Evolutionary conservation across 1,139 yeast genomes (phyloP).

Genomic region (Wickerhamiella pararugosa): DNA sequence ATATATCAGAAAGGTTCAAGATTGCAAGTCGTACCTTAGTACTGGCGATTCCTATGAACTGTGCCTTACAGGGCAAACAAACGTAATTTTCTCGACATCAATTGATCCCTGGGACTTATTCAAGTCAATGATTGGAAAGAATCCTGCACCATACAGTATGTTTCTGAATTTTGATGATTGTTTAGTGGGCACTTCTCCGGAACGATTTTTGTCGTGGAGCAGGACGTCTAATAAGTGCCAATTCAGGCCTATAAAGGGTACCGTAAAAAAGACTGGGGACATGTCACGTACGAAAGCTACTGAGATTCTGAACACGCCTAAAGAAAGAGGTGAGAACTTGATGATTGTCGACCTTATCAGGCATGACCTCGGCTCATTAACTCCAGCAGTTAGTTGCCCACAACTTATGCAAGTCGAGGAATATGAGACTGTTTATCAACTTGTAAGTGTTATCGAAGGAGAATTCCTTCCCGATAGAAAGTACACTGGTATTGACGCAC

Average conservation of each 20-base stretch:
- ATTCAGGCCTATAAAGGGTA: constrained; percentile 90
- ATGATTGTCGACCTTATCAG: constrained; percentile 96
- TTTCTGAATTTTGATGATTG: constrained; percentile 58
- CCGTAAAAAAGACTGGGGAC: constrained; percentile 50
- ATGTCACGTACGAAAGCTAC: constrained; percentile 41
- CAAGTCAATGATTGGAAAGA: constrained; percentile 49
- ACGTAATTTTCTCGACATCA: constrained; percentile 29
- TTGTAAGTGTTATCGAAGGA: constrained; percentile 82
- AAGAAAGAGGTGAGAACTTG: constrained; percentile 87
- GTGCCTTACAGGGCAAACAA: constrained; percentile 73
- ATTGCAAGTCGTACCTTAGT: constrained; percentile 54
- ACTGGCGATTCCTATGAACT: constrained; percentile 90
- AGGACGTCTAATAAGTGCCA: constrained; percentile 37
- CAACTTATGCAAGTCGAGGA: constrained; percentile 87
- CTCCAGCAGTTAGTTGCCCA: constrained; percentile 53
- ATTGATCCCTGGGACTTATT: constrained; percentile 63
- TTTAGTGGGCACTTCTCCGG: constrained; percentile 84
- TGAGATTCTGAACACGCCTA: constrained; percentile 58
- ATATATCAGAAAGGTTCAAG: constrained; percentile 41
- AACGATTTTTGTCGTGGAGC: constrained; percentile 76
- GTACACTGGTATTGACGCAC: constrained; percentile 62
- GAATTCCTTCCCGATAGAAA: constrained; percentile 22
- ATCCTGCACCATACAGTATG: constrained; percentile 90
- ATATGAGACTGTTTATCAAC: constrained; percentile 75
- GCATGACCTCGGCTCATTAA: constrained; percentile 67